Base-by-base conservation (phyloP, 495 filamentous ascomycete genomes). In the Tetracladium setigerum region DNA sequence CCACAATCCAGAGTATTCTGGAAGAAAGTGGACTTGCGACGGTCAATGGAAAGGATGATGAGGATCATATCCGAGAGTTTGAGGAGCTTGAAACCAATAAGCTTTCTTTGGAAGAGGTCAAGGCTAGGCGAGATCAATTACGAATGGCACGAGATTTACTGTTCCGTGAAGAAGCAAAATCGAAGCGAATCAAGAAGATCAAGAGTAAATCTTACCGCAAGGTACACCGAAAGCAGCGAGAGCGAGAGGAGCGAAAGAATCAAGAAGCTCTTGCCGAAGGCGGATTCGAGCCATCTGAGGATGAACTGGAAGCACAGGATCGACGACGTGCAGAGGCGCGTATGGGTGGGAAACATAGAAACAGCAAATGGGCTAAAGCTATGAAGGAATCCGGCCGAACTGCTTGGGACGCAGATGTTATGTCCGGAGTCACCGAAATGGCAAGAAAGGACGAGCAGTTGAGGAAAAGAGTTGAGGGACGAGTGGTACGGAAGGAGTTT, bases 181-280 rank as follows among this genome's bases (percentile, higher is more conserved):
- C 89, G 4, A 95, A 91, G 66, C 82, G 92, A 2, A 85, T 98
- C 63, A 95, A 95, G 65, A 97, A 96, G 70, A 98, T 98, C 62
- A 98, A 98, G 70, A 89, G 84, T 56, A 97, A 95, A 59, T 77
- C 89, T 0, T 98, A 90, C 59, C 83, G 89, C 14, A 81, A 89
- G 41, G 82, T 97, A 17, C 94, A 96, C 61, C 82, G 92, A 31
- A 95, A 86, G 56, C 87, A 95, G 56, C 75, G 81, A 11, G 79
- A 87, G 59, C 79, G 79, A 47, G 67, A 83, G 35, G 81, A 85
- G 50, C 72, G 87, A 41, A 77, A 78, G n/a, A 81, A 88, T 43
- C 72, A 75, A 19, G 80, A 87, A 35, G 79, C 80, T 22, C 67
- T 91, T 35, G 64, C 71, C 15, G 72, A 71, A 42, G 79, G 81